Conservation (phyloP, 2,329 filamentous ascomycete genomes). For the Erysiphe pulchra region DNA sequence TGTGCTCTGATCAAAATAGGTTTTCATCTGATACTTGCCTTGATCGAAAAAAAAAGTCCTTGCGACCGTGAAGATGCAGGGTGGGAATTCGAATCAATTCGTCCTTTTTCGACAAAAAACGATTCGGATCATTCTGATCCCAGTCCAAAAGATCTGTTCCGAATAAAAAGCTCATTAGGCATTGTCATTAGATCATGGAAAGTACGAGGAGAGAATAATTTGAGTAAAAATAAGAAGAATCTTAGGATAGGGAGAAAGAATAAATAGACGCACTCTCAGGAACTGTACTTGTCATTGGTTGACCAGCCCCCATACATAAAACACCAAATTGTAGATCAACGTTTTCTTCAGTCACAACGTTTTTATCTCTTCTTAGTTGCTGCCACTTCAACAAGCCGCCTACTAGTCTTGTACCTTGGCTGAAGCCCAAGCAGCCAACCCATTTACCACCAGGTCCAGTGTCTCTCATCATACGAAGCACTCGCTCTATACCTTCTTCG, state of each 20-base stretch:
- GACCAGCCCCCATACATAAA: slow-evolving; percentile 1
- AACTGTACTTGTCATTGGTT: slow-evolving; percentile 1
- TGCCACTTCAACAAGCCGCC: slow-evolving; percentile 33
- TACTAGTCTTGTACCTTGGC: slow-evolving; percentile 36
- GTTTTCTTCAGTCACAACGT: background rate
- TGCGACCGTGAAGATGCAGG: slow-evolving; percentile 5
- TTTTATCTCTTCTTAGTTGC: slow-evolving; percentile 17
- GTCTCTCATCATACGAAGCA: background rate
- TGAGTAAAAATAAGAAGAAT: background rate
- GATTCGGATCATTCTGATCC: background rate
- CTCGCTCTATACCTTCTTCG: background rate
- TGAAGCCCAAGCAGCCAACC: slow-evolving; percentile 38
- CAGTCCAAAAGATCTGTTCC: background rate
- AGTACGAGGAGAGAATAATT: background rate
- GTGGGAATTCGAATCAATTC: background rate
- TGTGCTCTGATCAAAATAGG: slow-evolving; percentile 4
- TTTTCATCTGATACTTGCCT: slow-evolving; percentile 4
- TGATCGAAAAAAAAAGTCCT: slow-evolving; percentile 4
- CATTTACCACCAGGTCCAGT: slow-evolving; percentile 13
- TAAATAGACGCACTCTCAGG: background rate
- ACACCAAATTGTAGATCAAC: slow-evolving; percentile 5
- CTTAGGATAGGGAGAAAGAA: no score
- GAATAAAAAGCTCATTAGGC: background rate
- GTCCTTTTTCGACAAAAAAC: background rate
- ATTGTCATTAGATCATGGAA: background rate